These are phyloP conservation scores for Tausonia pullulans DNA, from an alignment of 1,284 basidiomycete species.

Conservation along the genomic window DNA sequence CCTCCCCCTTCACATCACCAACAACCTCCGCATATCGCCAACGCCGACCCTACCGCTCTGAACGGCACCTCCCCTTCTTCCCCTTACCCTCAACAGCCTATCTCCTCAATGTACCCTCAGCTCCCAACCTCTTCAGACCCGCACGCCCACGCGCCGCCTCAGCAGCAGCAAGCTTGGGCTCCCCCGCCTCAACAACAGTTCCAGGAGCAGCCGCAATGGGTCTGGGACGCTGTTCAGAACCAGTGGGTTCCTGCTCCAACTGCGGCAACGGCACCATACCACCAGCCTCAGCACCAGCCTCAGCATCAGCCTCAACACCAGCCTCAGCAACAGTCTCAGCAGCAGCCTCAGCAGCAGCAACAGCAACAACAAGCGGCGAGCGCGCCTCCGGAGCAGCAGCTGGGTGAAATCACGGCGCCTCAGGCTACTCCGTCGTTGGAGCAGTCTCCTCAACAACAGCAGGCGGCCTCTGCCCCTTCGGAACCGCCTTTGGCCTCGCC, in stretches of 20 bases:
- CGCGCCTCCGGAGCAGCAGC: not conserved
- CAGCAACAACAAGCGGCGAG: conserved; percentile 23
- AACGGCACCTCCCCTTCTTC: not conserved
- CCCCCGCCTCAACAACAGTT: conserved; percentile 11
- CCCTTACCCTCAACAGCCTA: conserved; percentile 7
- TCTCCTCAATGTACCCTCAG: conserved; percentile 22
- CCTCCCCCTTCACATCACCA: conserved; percentile 14
- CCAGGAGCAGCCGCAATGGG: conserved; percentile 1
- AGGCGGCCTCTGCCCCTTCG: conserved; percentile 24
- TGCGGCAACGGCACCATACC: not conserved
- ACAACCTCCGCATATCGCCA: not conserved
- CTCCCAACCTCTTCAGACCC: conserved; percentile 20
- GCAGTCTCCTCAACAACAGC: conserved; percentile 7
- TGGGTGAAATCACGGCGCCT: conserved; percentile 8
- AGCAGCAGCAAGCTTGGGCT: conserved; percentile 10
- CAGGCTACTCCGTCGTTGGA: conserved; percentile 12
- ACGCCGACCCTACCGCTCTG: too few relatives aligned
- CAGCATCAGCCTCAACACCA: not conserved
- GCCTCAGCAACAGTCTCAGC: conserved; percentile 14
- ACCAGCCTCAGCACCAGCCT: not conserved
- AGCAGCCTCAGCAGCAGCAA: conserved; percentile 27
- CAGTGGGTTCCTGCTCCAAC: not conserved
- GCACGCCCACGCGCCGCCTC: conserved; percentile 10
- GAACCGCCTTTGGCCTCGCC: conserved; percentile 21
- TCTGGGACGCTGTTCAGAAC: not conserved